Evolutionary conservation across 2,329 filamentous ascomycete species (phyloP), one percentile per base, ranked within the genome.

Genomic region (Leptodontidium sp.): DNA sequence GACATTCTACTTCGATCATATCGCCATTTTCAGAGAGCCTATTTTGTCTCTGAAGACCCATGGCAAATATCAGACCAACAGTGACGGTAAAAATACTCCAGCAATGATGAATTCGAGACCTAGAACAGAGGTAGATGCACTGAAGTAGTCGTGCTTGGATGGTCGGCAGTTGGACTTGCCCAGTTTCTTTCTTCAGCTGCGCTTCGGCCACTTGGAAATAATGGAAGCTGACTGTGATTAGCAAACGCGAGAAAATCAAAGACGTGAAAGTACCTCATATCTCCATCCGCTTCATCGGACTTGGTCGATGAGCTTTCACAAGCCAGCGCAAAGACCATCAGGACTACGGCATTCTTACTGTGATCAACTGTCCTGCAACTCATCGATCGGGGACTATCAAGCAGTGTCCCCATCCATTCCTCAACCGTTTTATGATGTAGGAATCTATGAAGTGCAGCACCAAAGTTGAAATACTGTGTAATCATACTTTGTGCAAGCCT

Each of bases 31-130:
- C 75, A 4, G 26, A 40, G 8, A 17, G 52, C 5, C 57, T 49
- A n/a, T 38, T 6, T 63, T 80, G 79, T 21, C 82, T 77, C 64
- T 83, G 79, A n/a, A 82, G 66, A 3, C 84, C 83, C 1, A 86
- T 76, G 0, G 79, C 82, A 2, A 83, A 81, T 0, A 84, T 80
- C 1, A 89, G 81, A 59, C 87, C 87, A 1, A 88, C 79, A 0
- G 84, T 82, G 1, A 82, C 87, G 0, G 87, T 87, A 72, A 89
- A 89, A 1, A 84, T 80, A 72, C 86, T 88, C 85, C 87, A 89
- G 24, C 85, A 87, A 43, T 87, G 85, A 65, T 88, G 89, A 73
- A 88, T 84, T 0, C 87, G 81, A 0, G 86, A 87, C 0, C 87
- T 87, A 4, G 84, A 85, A 0, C 89, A 80, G 21, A 89, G 80